Evolutionary conservation across 1,284 basidiomycete species (phyloP).

Genomic region (Heterobasidion irregulare): DNA sequence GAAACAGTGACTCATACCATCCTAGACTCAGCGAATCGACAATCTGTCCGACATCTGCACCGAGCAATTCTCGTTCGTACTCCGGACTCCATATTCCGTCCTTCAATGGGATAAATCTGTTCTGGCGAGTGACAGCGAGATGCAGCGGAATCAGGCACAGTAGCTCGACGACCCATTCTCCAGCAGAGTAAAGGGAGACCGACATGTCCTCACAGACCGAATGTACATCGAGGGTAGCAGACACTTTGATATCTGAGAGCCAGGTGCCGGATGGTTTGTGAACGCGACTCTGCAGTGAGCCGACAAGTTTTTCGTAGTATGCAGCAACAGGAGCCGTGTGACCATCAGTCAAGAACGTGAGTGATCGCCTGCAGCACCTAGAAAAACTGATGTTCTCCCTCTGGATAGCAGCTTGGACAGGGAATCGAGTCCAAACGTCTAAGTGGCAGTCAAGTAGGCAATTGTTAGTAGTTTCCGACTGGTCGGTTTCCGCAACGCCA

Average conservation of each 20-base stretch:
- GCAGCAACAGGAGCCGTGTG: slow-evolving; percentile 24
- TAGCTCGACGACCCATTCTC: slow-evolving; percentile 56
- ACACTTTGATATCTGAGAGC: too few species aligned
- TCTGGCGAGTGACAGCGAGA: slow-evolving; percentile 47
- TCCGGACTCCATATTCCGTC: slow-evolving; percentile 45
- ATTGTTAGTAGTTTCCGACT: slow-evolving; percentile 25
- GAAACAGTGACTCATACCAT: slow-evolving; percentile 60
- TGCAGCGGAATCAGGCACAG: slow-evolving; percentile 60
- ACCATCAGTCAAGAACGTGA: slow-evolving; percentile 37
- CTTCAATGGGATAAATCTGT: slow-evolving; percentile 50
- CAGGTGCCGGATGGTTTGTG: too few species aligned
- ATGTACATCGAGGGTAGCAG: neutral
- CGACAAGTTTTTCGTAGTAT: slow-evolving; percentile 25
- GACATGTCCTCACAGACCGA: too few species aligned
- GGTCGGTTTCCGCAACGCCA: too few species aligned
- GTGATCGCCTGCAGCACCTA: slow-evolving; percentile 19
- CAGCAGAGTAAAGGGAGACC: slow-evolving; percentile 26
- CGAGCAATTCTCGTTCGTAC: slow-evolving; percentile 43
- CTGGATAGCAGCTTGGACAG: slow-evolving; percentile 46
- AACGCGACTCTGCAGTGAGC: too few species aligned
- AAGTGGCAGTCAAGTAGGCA: slow-evolving; percentile 46
- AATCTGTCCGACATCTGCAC: slow-evolving; percentile 48
- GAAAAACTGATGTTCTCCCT: slow-evolving; percentile 34
- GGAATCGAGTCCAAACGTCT: slow-evolving; percentile 59
- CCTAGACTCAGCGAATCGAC: slow-evolving; percentile 49